phyloP scores from a whole-genome alignment of 495 filamentous ascomycete genomes.

The Xylaria venustula region DNA sequence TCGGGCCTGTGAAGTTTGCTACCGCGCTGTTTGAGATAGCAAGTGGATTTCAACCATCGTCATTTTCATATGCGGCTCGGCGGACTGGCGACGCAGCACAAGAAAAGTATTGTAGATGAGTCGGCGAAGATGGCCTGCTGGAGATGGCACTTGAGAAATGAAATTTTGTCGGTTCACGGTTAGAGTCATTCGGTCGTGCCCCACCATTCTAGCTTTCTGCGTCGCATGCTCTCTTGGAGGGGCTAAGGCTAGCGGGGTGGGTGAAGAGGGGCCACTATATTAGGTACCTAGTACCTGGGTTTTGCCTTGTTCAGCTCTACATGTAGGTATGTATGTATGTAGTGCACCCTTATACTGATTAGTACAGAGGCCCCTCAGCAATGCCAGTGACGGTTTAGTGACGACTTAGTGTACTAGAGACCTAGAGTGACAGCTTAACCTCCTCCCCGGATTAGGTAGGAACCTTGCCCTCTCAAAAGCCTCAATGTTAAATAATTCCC shows the following conservation, averaged over 20 bases:
- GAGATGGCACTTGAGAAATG: background rate
- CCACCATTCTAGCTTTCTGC: constrained; percentile 23
- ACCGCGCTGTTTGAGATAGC: constrained; percentile 1
- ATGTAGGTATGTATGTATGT: no score
- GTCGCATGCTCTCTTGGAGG: background rate
- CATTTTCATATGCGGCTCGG: background rate
- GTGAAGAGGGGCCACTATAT: background rate
- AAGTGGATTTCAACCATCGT: background rate
- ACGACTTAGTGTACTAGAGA: no score
- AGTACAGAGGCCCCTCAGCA: no score
- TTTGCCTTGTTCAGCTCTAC: no score
- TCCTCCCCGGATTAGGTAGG: no score
- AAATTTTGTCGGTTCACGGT: constrained; percentile 19
- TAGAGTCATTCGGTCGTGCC: constrained; percentile 31
- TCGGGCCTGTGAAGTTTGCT: constrained; percentile 1
- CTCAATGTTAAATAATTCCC: no score
- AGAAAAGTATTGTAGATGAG: background rate
- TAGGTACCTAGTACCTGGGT: background rate
- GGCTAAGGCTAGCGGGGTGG: background rate
- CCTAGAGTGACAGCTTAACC: no score
- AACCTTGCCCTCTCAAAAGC: no score
- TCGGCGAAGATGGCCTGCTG: background rate
- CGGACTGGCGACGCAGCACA: background rate
- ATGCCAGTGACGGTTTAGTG: no score
- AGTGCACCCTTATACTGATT: no score